Base-by-base conservation (phyloP, 2,329 filamentous ascomycete species). In the Monilinia vaccinii-corymbosi region DNA sequence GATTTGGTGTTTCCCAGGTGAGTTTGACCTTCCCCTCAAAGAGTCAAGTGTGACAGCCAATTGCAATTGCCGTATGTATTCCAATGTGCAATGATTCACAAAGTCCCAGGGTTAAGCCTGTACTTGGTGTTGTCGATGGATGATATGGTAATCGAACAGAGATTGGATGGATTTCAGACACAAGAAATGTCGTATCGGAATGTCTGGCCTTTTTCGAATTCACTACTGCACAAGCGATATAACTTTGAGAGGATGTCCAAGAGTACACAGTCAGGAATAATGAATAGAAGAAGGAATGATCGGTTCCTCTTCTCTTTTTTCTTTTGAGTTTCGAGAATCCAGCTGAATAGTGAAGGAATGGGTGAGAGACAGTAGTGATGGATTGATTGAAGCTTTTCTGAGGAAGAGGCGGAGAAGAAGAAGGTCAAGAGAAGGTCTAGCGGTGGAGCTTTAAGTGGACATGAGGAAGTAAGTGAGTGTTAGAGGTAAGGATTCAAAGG, bases 291-390 rank as follows among this genome's bases (percentile, higher is more conserved):
- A 45, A 45, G 38, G 56, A 52, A 45, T 16, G 55, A 50, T 34
- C 13, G 25, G 3, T n/a, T 36, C 4, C n/a, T 58, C 14, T 42
- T 40, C 32, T 32, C 11, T 32, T 4, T 4, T 34, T 11, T 34
- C 3, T 50, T 28, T 28, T 36, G 16, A 21, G 10, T 14, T 34
- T 52, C 45, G 18, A 10, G 21, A 40, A 16, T 31, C 9, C 7
- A 58, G 56, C 48, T 59, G 38, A 59, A 28, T 28, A 28, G 31
- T 31, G 31, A 52, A 58, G 56, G 47, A 52, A 38, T 45, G 56
- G 46, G 36, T 45, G 38, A 21, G 47, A 40, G 42, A 45, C 34
- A 46, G 45, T 25, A 34, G 36, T n/a, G 34, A 32, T 50, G 7
- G 21, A 36, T 14, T 7, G 18, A 18, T 50, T 21, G 5, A 4